Evolutionary conservation across 2,329 filamentous ascomycete genomes (phyloP).

Genomic region (Pseudogymnoascus sp.): DNA sequence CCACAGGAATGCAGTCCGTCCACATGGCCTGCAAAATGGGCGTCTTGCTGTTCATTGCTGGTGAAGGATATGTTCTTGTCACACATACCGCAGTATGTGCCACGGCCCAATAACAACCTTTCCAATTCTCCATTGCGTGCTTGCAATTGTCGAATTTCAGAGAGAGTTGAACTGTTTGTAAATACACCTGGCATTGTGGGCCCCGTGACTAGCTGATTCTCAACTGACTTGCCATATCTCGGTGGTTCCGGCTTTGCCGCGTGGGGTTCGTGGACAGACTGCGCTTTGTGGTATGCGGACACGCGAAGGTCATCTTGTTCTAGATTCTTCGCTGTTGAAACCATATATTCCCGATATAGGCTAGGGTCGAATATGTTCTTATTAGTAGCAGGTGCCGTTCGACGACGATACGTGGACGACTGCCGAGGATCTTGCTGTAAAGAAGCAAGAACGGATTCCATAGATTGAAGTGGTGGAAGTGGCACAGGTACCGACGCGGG

Average conservation of each 20-base stretch:
- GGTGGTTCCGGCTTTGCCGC: neutral
- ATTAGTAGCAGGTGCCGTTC: neutral
- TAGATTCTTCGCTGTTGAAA: neutral
- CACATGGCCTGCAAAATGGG: neutral
- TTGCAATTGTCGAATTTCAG: neutral
- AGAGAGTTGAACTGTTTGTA: neutral
- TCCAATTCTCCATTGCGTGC: neutral
- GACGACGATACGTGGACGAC: neutral
- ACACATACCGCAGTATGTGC: neutral
- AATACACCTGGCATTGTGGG: neutral
- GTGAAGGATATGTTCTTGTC: conserved; percentile 1
- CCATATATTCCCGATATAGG: neutral
- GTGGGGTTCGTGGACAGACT: neutral
- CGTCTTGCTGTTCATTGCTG: neutral
- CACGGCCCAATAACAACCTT: neutral
- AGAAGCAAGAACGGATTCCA: neutral
- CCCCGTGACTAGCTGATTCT: neutral
- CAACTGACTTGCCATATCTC: conserved; percentile 2
- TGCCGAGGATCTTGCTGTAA: neutral
- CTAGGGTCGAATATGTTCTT: neutral
- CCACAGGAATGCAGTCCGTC: neutral
- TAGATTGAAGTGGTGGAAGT: neutral
- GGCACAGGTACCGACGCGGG: neutral
- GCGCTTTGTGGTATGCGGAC: neutral
- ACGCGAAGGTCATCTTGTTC: neutral